These are phyloP conservation scores for Thecaphora thlaspeos DNA, from an alignment of 1,284 basidiomycete species.

Conservation along the genomic window DNA sequence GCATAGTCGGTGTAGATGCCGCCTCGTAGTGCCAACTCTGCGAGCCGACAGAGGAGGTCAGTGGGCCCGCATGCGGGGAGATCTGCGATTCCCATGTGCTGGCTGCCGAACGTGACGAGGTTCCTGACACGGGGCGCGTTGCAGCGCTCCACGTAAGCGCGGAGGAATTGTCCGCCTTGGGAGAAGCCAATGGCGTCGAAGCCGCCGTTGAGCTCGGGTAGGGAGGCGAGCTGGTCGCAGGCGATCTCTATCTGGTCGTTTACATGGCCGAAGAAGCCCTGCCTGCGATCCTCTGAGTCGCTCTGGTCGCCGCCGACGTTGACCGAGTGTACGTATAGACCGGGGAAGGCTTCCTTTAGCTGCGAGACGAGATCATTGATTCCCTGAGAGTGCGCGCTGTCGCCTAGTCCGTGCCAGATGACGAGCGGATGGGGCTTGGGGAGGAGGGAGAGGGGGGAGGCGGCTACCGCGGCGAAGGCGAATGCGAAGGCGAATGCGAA, in stretches of 20 bases:
- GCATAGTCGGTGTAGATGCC: constrained; percentile 71
- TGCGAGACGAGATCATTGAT: constrained; percentile 68
- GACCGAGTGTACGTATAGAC: constrained; percentile 81
- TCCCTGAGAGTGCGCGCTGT: constrained; percentile 61
- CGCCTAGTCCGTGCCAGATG: constrained; percentile 91
- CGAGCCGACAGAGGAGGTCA: constrained; percentile 64
- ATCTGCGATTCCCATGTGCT: constrained; percentile 69
- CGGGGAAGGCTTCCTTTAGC: constrained; percentile 73
- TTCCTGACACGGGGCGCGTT: constrained; percentile 61
- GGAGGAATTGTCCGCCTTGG: constrained; percentile 75
- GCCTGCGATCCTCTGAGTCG: constrained; percentile 70
- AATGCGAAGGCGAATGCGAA: too few species aligned
- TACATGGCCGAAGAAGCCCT: constrained; percentile 76
- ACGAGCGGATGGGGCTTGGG: constrained; percentile 63
- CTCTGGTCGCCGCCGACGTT: constrained; percentile 67
- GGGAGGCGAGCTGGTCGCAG: constrained; percentile 67
- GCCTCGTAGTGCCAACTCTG: constrained; percentile 69
- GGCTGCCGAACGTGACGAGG: constrained; percentile 70
- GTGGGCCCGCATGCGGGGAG: constrained; percentile 70
- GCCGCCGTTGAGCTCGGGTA: constrained; percentile 71
- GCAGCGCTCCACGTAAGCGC: constrained; percentile 83
- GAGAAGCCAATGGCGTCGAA: constrained; percentile 55
- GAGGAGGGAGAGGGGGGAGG: constrained; percentile 15
- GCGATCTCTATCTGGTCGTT: constrained; percentile 71
- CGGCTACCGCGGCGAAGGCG: constrained; percentile 4